phyloP scores from a whole-genome alignment of 1,284 basidiomycete species.

The Cryptococcus floricola region DNA sequence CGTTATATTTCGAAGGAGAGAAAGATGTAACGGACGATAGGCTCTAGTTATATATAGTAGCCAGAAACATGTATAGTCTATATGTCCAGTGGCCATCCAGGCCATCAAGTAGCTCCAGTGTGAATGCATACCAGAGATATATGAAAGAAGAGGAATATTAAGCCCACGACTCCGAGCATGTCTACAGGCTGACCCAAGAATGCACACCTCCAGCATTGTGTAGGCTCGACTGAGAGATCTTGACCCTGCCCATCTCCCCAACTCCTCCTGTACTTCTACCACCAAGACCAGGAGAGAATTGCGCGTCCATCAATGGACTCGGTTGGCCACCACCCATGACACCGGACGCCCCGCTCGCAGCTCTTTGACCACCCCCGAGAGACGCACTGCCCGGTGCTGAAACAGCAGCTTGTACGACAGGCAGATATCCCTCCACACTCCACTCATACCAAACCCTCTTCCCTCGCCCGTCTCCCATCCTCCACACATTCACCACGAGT shows the following conservation, averaged over 20 bases:
- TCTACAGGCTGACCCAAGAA: slow-evolving; percentile 80
- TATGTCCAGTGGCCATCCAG: neutral
- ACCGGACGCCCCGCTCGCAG: slow-evolving; percentile 7
- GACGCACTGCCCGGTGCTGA: slow-evolving; percentile 10
- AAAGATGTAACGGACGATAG: too few species aligned
- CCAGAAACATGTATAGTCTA: neutral
- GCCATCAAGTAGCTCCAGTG: neutral
- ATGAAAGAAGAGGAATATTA: neutral
- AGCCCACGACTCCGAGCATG: neutral
- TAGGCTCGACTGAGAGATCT: slow-evolving; percentile 86
- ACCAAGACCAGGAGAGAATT: slow-evolving; percentile 27
- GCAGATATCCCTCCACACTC: slow-evolving; percentile 87
- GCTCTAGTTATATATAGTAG: neutral
- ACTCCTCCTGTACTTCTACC: slow-evolving; percentile 29
- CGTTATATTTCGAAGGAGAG: too few species aligned
- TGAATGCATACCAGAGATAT: too few species aligned
- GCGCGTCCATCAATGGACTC: slow-evolving; percentile 54
- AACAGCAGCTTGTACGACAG: slow-evolving; percentile 37
- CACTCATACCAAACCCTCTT: slow-evolving; percentile 93
- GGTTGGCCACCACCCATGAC: slow-evolving; percentile 10
- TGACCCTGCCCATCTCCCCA: slow-evolving; percentile 55
- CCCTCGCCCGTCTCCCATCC: slow-evolving; percentile 72
- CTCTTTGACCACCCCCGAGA: slow-evolving; percentile 18
- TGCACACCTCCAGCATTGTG: slow-evolving; percentile 86
- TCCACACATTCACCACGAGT: slow-evolving; percentile 90